Conservation (phyloP, 2,329 filamentous ascomycete genomes). For the Metarhizium anisopliae region DNA sequence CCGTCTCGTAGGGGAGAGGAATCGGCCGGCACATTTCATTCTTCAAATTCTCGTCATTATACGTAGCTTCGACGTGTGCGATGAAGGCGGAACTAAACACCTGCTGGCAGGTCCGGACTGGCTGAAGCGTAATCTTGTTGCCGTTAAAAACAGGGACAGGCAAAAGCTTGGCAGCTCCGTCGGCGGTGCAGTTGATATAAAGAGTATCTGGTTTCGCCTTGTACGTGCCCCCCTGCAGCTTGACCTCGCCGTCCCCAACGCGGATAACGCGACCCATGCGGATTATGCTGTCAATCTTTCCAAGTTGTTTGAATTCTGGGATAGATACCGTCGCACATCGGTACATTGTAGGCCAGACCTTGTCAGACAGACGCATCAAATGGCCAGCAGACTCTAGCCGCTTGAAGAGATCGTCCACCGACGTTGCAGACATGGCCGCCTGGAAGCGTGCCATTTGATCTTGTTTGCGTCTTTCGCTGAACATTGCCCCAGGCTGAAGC, state of each 20-base stretch:
- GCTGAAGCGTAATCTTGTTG: too few relatives aligned
- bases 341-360: neutral
- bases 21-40: too few relatives aligned
- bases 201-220: neutral
- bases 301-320: neutral
- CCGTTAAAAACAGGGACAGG: too few relatives aligned
- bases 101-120: too few relatives aligned
- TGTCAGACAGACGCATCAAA: neutral
- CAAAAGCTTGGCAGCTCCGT: too few relatives aligned
- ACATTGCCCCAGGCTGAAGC: neutral
- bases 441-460: neutral
- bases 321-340: neutral
- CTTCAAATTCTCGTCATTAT: too few relatives aligned
- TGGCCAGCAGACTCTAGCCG: neutral
- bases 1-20: too few relatives aligned
- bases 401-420: neutral
- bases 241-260: neutral
- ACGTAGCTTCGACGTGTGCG: too few relatives aligned
- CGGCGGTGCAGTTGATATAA: neutral
- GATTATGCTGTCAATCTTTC: neutral
- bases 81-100: too few relatives aligned
- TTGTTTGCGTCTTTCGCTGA: neutral
- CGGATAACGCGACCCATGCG: neutral
- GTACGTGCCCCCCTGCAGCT: neutral
- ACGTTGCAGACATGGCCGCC: too few relatives aligned